These are phyloP conservation scores for Aschersonia sp. DNA, from an alignment of 2,329 filamentous ascomycete species.

Conservation along the genomic window DNA sequence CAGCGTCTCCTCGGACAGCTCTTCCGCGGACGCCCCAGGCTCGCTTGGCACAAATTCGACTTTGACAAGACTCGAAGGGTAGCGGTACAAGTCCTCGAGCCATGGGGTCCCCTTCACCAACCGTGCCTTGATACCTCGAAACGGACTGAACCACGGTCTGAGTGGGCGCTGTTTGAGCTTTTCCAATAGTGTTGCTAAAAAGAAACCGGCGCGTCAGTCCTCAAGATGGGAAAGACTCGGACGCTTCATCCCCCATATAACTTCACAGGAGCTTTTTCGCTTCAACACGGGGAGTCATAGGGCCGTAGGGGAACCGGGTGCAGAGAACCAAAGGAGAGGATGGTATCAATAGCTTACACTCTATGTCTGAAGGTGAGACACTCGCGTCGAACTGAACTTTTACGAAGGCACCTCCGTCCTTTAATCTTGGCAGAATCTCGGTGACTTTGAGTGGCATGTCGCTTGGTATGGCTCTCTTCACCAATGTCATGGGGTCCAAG, in stretches of 20 bases:
- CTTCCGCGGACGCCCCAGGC: conserved; percentile 56
- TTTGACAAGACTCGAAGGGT: conserved; percentile 60
- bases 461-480: conserved; percentile 48
- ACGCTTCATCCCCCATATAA: background rate
- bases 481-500: conserved; percentile 36
- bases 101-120: conserved; percentile 77
- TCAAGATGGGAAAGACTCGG: background rate
- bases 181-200: conserved; percentile 36
- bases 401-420: conserved; percentile 88
- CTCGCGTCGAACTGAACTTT: conserved; percentile 50
- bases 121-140: conserved; percentile 53
- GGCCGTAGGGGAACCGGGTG: too few relatives aligned
- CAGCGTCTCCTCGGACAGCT: conserved; percentile 72
- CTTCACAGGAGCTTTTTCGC: too few relatives aligned
- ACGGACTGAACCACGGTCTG: conserved; percentile 82
- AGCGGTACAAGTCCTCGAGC: conserved; percentile 81
- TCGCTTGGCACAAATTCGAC: conserved; percentile 71
- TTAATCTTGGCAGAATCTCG: conserved; percentile 69
- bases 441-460: conserved; percentile 54
- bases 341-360: conserved; percentile 16
- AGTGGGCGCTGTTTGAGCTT: conserved; percentile 57
- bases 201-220: background rate
- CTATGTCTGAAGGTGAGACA: conserved; percentile 24
- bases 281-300: too few relatives aligned
- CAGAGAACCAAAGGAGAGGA: too few relatives aligned